Evolutionary conservation across 2,329 filamentous ascomycete species (phyloP), one percentile per base, ranked within the genome.

Genomic region (Fusarium burgessii): DNA sequence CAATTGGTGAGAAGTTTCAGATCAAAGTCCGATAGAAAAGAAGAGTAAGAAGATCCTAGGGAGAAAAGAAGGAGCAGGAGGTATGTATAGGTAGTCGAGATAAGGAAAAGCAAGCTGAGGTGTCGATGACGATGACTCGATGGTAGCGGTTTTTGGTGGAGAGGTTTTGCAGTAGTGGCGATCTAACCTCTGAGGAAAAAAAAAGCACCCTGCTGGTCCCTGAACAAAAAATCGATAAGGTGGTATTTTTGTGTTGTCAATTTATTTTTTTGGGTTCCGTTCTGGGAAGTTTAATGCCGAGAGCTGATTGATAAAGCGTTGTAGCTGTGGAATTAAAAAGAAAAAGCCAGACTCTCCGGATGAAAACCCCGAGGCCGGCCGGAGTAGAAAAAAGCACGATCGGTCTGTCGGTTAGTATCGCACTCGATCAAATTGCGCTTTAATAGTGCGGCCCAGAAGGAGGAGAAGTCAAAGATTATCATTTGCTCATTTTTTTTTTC

Each of bases 101-200:
- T 49, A 49, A 25, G 40, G 33, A 14, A 36, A 69, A 52, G 56
- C 27, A 36, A 51, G 55, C 29, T 58, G 43, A 51, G 59, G 64
- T 47, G 73, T 74, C 73, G 58, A 75, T 75, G 73, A 75, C 73
- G 73, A 74, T 75, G 73, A 75, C 71, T 75, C 72, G 58, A 50
- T 38, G 33, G 47, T 42, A 51, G 56, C 41, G 45, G 25, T 61
- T 56, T 60, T 47, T 69, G 68, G 65, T 72, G 64, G 68, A 71
- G 69, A 71, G 68, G 54, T 43, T 50, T 51, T 10, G 43, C 49
- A 54, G 59, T 51, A 66, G 68, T 61, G 68, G 68, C 67, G 67
- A 68, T 70, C 60, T 41, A 58, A 54, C 10, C 29, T 47, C 18
- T 41, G 23, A 32, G 33, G 25, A 49, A 25, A 41, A 41, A 33